Evolutionary conservation across 805 yeast species (phyloP), one percentile per base, ranked within the genome.

Genomic region (Cyberlindnera maritima): DNA sequence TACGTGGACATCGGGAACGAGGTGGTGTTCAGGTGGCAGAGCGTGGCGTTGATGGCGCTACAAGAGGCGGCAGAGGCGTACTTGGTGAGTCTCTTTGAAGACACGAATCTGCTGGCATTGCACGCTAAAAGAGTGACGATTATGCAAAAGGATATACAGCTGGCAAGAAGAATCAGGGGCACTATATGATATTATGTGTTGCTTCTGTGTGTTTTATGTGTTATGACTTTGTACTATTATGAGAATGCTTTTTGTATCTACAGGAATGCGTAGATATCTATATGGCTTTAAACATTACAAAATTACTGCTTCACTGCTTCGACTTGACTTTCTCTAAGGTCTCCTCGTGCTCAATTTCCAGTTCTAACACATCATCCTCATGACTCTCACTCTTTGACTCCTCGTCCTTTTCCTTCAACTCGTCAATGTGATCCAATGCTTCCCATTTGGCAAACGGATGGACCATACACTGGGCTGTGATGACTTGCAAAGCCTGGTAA

Each of bases 61-160:
- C 95, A 86, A 60, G 95, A 86, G 60, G 92, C 92, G 1, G 75
- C 86, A 41, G 95, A 86, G 60, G 91, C 92, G 1, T 86, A 80
- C 52, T 63, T 86, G 50, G 83, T 85, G 12, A 85, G 85, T 44
- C 66, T 86, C 33, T 68, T 86, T 42, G 94, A 86, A 59, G 94
- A 86, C 61, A 85, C 91, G 3, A 86, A 86, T 56, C 61, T 85
- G 33, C 72, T 88, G 63, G 94, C 94, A 13, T 67, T 86, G 33
- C 94, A 86, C 64, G 91, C 90, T 1, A 85, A 82, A 59, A 68
- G 95, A 56, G 89, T 86, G n/a, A 86, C 95, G 0, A 84, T 86
- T 29, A 86, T 85, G 92, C 86, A 83, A 58, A 85, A 83, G 63
- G 95, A 86, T 61, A 81, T 86, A 50, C 91, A 85, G 59, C 68